A percentile compares a stretch with the other conserved stretches of the same genome.
These are phyloP conservation scores for Dothideomycetes sp. DNA, from an alignment of 2,329 filamentous ascomycete species.

Conservation along the genomic window DNA sequence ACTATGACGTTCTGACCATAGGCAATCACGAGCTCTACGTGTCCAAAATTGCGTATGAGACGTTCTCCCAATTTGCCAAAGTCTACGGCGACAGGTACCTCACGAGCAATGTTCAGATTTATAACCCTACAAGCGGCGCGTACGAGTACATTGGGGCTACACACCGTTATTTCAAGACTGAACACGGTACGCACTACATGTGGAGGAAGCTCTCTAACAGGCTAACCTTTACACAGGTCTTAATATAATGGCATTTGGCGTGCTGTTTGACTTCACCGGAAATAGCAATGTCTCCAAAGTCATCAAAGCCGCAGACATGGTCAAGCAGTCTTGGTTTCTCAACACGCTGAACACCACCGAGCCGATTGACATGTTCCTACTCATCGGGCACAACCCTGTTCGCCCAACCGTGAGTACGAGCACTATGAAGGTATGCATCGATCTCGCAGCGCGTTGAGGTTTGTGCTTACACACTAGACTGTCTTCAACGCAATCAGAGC, in stretches of 20 bases:
- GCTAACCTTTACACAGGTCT: constrained; percentile 20
- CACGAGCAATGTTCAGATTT: constrained; percentile 43
- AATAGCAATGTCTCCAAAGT: constrained; percentile 53
- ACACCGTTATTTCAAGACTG: constrained; percentile 41
- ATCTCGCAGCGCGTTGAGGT: too few relatives aligned
- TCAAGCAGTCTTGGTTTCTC: constrained; percentile 49
- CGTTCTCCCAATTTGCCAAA: constrained; percentile 47
- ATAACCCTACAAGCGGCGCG: constrained; percentile 30
- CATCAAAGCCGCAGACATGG: constrained; percentile 41
- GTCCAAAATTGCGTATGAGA: constrained; percentile 50
- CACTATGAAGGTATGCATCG: constrained; percentile 18
- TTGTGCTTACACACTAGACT: constrained; percentile 21
- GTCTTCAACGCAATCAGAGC: constrained; percentile 50
- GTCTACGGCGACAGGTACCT: constrained; percentile 45
- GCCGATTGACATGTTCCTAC: constrained; percentile 51
- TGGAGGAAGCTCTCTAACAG: background rate
- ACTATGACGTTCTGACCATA: constrained; percentile 44
- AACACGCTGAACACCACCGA: constrained; percentile 43
- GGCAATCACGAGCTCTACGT: constrained; percentile 58
- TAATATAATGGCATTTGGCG: constrained; percentile 42
- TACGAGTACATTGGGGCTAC: constrained; percentile 36
- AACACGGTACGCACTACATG: constrained; percentile 22
- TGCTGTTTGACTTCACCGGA: constrained; percentile 39
- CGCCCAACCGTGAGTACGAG: constrained; percentile 32
- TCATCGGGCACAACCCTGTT: constrained; percentile 53